phyloP scores from a whole-genome alignment of 2,329 filamentous ascomycete genomes.

The Fusarium sp. region DNA sequence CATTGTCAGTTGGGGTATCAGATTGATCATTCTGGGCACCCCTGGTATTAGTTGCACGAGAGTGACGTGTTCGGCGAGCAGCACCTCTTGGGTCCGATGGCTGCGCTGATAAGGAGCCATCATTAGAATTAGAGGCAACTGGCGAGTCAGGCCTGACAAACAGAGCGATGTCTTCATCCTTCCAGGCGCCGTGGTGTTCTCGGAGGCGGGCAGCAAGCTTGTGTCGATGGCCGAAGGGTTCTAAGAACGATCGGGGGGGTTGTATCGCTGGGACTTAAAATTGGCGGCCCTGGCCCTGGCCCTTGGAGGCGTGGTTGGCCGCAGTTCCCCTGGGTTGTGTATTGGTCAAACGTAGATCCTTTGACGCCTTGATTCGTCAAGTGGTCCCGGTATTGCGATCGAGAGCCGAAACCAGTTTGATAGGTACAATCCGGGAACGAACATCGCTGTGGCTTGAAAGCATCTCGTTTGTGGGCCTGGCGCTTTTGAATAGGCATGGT shows the following conservation, averaged over 20 bases:
- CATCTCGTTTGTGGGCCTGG: background rate
- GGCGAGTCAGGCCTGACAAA: background rate
- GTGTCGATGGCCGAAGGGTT: background rate
- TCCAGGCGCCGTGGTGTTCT: background rate
- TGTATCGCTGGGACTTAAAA: background rate
- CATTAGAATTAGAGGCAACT: background rate
- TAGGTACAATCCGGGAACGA: background rate
- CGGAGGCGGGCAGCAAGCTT: background rate
- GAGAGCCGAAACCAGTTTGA: background rate
- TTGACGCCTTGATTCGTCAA: background rate
- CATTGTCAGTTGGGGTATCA: background rate
- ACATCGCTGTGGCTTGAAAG: background rate
- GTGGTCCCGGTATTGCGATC: background rate
- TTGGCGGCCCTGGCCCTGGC: background rate
- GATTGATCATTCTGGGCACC: background rate
- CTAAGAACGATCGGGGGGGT: background rate
- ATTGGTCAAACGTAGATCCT: background rate
- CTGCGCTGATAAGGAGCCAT: background rate
- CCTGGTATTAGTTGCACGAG: background rate
- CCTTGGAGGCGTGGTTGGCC: background rate
- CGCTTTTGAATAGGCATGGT: background rate
- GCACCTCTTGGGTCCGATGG: background rate
- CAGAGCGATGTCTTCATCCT: background rate
- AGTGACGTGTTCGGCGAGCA: background rate
- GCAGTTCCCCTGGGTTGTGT: background rate